Conservation (phyloP, 371 early-diverging fungal species). For the Mortierella sp. region DNA sequence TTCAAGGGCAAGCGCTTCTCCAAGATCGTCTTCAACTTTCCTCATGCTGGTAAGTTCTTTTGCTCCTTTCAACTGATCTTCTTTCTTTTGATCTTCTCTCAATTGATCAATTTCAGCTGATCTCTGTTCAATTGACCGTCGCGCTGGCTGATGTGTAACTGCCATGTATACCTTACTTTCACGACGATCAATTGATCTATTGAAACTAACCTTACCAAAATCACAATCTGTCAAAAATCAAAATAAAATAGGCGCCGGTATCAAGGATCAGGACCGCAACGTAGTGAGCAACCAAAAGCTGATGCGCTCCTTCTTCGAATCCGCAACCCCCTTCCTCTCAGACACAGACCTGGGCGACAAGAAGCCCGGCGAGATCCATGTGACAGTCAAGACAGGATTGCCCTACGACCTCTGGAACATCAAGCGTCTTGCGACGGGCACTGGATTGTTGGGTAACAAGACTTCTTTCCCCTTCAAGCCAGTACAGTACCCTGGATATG, state of each 20-base stretch:
- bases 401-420: slow-evolving; percentile 95
- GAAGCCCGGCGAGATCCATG: slow-evolving; percentile 78
- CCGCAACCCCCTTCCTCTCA: slow-evolving; percentile 70
- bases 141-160: too few species aligned
- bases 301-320: slow-evolving; percentile 77
- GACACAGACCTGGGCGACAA: slow-evolving; percentile 52
- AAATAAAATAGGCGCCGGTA: slow-evolving; percentile 75
- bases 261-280: slow-evolving; percentile 94
- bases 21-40: slow-evolving; percentile 96
- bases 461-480: slow-evolving; percentile 77
- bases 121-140: neutral
- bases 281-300: slow-evolving; percentile 87
- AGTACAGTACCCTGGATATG: slow-evolving; percentile 86
- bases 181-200: too few species aligned
- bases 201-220: neutral
- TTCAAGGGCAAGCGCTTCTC: slow-evolving; percentile 75
- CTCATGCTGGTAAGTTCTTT: slow-evolving; percentile 82
- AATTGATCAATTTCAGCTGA: too few species aligned
- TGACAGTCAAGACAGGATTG: slow-evolving; percentile 86
- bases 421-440: slow-evolving; percentile 77
- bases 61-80: neutral
- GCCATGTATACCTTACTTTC: too few species aligned
- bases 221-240: too few species aligned
- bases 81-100: neutral
- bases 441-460: slow-evolving; percentile 69